phyloP scores from a whole-genome alignment of 805 yeast species.

The Candida awuae region DNA sequence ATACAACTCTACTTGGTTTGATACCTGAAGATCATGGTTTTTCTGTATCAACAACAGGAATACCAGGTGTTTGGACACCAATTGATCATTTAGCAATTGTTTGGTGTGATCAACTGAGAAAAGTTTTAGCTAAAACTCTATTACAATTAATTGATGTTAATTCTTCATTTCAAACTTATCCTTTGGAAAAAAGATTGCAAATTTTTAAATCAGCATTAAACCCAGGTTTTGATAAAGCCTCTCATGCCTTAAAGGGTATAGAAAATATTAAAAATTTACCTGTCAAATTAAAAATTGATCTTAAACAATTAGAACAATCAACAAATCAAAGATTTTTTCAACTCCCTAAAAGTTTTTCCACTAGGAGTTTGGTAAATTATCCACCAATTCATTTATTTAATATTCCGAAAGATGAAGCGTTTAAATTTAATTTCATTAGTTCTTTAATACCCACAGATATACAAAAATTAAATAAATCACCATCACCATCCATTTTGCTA shows the following conservation, averaged over 20 bases:
- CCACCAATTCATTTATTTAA: constrained; percentile 31
- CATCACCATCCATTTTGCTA: constrained; percentile 25
- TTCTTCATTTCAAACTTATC: constrained; percentile 41
- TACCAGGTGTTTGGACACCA: constrained; percentile 89
- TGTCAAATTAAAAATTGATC: constrained; percentile 26
- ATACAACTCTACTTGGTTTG: constrained; percentile 63
- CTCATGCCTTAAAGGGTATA: constrained; percentile 19
- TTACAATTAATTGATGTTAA: constrained; percentile 49
- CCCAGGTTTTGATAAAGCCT: constrained; percentile 46
- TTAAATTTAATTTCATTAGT: constrained; percentile 26
- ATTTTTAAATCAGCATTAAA: constrained; percentile 39
- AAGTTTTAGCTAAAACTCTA: constrained; percentile 49
- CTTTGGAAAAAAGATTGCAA: constrained; percentile 50
- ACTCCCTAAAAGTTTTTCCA: constrained; percentile 18
- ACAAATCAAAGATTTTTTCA: constrained; percentile 25
- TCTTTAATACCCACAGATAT: constrained; percentile 24
- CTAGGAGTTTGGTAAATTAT: constrained; percentile 13
- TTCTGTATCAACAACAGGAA: constrained; percentile 74
- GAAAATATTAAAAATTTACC: constrained; percentile 23
- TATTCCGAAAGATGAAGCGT: constrained; percentile 26
- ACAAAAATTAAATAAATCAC: constrained; percentile 15
- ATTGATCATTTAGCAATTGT: constrained; percentile 92
- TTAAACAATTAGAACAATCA: constrained; percentile 26
- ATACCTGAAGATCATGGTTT: constrained; percentile 74
- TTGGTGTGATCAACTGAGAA: constrained; percentile 88